Base-by-base conservation (phyloP, 345 rosid species). In the Xanthoceras sorbifolium region DNA sequence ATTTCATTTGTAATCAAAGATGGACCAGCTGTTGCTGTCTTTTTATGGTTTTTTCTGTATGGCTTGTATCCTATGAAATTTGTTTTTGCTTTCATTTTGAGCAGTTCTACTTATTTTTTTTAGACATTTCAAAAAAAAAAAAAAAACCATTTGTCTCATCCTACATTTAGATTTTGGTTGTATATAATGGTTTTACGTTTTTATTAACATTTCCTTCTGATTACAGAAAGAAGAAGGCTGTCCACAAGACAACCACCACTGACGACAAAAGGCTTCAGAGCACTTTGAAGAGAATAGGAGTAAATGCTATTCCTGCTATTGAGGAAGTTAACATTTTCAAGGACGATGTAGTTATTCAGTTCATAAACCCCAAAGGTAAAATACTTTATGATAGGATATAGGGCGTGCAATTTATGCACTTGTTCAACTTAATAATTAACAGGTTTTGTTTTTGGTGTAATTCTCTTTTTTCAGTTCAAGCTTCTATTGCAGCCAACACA, bases 301-400 rank as follows among this genome's bases (percentile, higher is more conserved):
- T 96, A 46, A 92, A 90, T 67, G 83, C 94, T 57, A 96, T 96
- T 38, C 97, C 99, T 22, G 97, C 94, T 0, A 93, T 96, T n/a
- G 98, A 93, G 78, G 99, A 96, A 85, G 99, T 96, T 64, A 93
- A 93, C 84, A 96, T 96, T 74, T 96, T 96, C 69, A 93, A 96
- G 89, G 99, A 96, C 80, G 99, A 96, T 71, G 79, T 92, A 3
- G 98, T 96, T 40, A 90, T 93, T 79, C 99, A 96, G 77, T 96
- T 96, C 71, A 12, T 69, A 66, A 93, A 87, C 80, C 99, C 99
- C 31, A 96, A 96, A 86, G 98, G 98, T 94, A 76, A 46, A 25
- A n/a, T 50, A 32, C 73, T 36, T 14, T 31, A 67, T 61, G 40
- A 40, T 44, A 42, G 20, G 48, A 48, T 73, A 11, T 20, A 6